These are phyloP conservation scores for Metahyphopichia silvanorum DNA, from an alignment of 805 yeast species.

Conservation along the genomic window DNA sequence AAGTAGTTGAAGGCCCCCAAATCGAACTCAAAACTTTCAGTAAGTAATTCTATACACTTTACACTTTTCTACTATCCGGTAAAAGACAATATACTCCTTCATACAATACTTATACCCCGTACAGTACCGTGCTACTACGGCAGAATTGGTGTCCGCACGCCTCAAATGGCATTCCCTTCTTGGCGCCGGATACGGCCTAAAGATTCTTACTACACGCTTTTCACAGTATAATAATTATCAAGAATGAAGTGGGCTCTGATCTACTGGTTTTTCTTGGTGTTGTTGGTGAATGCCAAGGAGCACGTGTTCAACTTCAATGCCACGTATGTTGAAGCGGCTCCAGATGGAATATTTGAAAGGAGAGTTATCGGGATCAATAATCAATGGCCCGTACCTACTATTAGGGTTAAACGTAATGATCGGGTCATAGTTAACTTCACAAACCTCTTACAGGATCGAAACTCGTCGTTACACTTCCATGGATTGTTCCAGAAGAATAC, in stretches of 20 bases:
- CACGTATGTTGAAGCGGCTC: slow-evolving; percentile 43
- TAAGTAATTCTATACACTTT: too few species aligned
- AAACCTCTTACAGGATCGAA: slow-evolving; percentile 29
- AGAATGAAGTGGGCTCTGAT: too few species aligned
- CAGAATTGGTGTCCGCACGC: too few species aligned
- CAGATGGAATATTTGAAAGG: slow-evolving; percentile 53
- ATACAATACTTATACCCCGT: too few species aligned
- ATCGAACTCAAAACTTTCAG: slow-evolving; percentile 25
- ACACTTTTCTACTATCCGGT: too few species aligned
- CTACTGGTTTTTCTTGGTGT: too few species aligned
- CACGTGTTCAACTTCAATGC: slow-evolving; percentile 36
- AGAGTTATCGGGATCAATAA: slow-evolving; percentile 57
- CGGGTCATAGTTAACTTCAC: slow-evolving; percentile 34
- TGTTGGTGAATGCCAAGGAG: slow-evolving; percentile 18
- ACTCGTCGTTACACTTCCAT: slow-evolving; percentile 44
- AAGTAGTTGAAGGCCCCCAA: slow-evolving; percentile 4
- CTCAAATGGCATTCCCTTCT: too few species aligned
- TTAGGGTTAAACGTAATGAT: slow-evolving; percentile 37
- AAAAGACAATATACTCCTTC: too few species aligned
- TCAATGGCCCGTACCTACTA: slow-evolving; percentile 43
- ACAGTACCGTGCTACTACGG: too few species aligned
- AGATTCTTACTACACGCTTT: too few species aligned
- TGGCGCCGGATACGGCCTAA: too few species aligned
- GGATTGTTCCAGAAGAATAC: slow-evolving; percentile 40
- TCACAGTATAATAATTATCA: too few species aligned